phyloP scores from a whole-genome alignment of 371 early-diverging fungal genomes.

The Lichtheimia hyalospora region DNA sequence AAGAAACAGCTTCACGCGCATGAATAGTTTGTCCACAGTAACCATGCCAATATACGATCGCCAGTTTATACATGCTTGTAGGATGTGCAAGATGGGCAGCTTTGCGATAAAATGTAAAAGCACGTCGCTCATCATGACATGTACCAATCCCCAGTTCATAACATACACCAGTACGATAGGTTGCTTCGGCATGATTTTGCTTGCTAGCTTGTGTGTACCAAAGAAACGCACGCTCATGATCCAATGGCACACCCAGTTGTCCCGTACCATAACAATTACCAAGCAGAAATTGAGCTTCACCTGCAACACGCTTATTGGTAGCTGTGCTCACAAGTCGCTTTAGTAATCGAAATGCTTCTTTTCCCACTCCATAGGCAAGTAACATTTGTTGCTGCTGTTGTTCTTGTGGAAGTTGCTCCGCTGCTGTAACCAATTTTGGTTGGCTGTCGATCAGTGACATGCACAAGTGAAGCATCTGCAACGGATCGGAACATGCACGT shows the following conservation, averaged over 20 bases:
- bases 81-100: slow-evolving; percentile 89
- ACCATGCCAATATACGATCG: slow-evolving; percentile 76
- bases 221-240: slow-evolving; percentile 86
- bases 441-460: slow-evolving; percentile 1
- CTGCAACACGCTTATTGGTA: slow-evolving; percentile 21
- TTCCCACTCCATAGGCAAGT: slow-evolving; percentile 3
- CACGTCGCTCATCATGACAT: slow-evolving; percentile 75
- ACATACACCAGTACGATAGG: slow-evolving; percentile 95
- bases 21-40: slow-evolving; percentile 63
- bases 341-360: slow-evolving; percentile 15
- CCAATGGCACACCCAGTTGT: slow-evolving; percentile 69
- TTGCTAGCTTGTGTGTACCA: slow-evolving; percentile 92
- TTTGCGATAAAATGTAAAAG: slow-evolving; percentile 90
- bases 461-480: slow-evolving; percentile 10
- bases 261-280: slow-evolving; percentile 88
- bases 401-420: background rate
- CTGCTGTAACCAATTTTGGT: background rate
- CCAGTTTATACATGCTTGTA: slow-evolving; percentile 96
- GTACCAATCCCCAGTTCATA: slow-evolving; percentile 94
- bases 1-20: slow-evolving; percentile 84
- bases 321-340: slow-evolving; percentile 4
- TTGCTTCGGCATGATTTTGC: slow-evolving; percentile 86
- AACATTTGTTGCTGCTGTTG: slow-evolving; percentile 4
- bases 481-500: slow-evolving; percentile 10
- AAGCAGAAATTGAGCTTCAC: slow-evolving; percentile 90